These are phyloP conservation scores for Zygosaccharomyces gambellarensis DNA, from an alignment of 805 yeast genomes.

Conservation along the genomic window DNA sequence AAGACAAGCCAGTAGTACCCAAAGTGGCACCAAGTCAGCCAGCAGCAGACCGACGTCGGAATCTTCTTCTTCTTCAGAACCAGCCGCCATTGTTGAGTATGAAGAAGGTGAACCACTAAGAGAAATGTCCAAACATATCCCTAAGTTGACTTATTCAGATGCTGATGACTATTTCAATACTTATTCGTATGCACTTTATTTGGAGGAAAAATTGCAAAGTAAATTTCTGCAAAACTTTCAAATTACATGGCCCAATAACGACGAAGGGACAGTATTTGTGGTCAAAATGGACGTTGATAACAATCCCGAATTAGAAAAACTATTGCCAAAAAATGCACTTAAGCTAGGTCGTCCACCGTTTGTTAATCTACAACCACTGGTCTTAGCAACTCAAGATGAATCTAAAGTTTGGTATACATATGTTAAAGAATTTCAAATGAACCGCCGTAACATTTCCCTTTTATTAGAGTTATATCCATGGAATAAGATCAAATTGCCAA, in stretches of 20 bases:
- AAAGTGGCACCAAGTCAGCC: not conserved
- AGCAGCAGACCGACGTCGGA: not conserved
- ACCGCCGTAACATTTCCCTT: constrained; percentile 34
- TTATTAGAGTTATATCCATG: constrained; percentile 52
- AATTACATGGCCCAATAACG: constrained; percentile 50
- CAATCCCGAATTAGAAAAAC: constrained; percentile 41
- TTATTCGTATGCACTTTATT: constrained; percentile 55
- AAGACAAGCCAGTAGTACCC: not conserved
- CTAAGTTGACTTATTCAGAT: constrained; percentile 45
- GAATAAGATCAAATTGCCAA: constrained; percentile 51
- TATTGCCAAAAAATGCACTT: constrained; percentile 48
- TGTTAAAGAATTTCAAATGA: constrained; percentile 41
- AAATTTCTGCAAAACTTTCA: constrained; percentile 45
- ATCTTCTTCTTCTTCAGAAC: not conserved
- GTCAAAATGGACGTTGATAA: constrained; percentile 21
- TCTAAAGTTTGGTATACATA: constrained; percentile 57
- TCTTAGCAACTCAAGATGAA: constrained; percentile 46
- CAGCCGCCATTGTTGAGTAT: constrained; percentile 7
- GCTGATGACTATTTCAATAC: constrained; percentile 51
- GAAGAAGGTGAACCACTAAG: constrained; percentile 35
- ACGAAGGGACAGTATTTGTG: constrained; percentile 35
- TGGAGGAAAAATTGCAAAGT: constrained; percentile 53
- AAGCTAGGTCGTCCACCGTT: constrained; percentile 57
- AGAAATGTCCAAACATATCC: constrained; percentile 36
- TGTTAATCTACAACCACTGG: constrained; percentile 51